Evolutionary conservation across 140 eudicot genomes (phyloP).

Genomic region (Eryngium alpinum): DNA sequence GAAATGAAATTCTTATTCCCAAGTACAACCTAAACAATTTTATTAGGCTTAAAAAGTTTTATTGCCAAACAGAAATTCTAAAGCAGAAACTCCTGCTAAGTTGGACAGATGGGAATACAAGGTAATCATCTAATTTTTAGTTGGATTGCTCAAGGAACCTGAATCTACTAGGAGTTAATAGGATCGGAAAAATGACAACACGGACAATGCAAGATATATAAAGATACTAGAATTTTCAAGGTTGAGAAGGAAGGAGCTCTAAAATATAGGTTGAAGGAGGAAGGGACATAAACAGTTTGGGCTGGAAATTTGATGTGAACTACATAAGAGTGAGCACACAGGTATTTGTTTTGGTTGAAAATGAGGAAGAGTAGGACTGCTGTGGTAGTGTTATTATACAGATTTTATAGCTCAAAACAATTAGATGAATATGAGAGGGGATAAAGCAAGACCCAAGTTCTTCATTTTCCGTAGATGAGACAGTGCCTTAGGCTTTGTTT

Average conservation of each 20-base stretch:
- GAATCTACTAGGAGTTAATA: constrained; percentile 63
- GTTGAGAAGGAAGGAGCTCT: constrained; percentile 75
- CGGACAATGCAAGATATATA: constrained; percentile 26
- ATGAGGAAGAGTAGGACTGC: constrained; percentile 24
- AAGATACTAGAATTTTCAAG: constrained; percentile 40
- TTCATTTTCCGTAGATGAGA: constrained; percentile 67
- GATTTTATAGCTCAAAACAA: constrained; percentile 58
- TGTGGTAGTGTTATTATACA: constrained; percentile 50
- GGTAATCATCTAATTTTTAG: constrained; percentile 49
- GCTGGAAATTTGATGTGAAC: constrained; percentile 46
- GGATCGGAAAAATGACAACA: constrained; percentile 24
- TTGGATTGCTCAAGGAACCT: constrained; percentile 51
- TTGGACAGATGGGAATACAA: constrained; percentile 63
- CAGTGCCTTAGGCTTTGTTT: too few relatives aligned
- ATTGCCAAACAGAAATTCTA: constrained; percentile 62
- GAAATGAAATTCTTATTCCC: too few relatives aligned
- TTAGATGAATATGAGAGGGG: constrained; percentile 50
- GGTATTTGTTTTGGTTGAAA: constrained; percentile 47
- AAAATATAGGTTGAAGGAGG: constrained; percentile 69
- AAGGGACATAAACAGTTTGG: constrained; percentile 68
- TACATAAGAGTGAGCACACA: constrained; percentile 48
- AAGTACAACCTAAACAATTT: neutral
- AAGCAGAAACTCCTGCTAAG: constrained; percentile 40
- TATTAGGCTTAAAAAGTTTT: constrained; percentile 74
- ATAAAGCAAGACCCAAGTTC: constrained; percentile 42